These are phyloP conservation scores for Globisporangium echinulatum DNA, from an alignment of 352 stramenopile genomes.

Conservation along the genomic window DNA sequence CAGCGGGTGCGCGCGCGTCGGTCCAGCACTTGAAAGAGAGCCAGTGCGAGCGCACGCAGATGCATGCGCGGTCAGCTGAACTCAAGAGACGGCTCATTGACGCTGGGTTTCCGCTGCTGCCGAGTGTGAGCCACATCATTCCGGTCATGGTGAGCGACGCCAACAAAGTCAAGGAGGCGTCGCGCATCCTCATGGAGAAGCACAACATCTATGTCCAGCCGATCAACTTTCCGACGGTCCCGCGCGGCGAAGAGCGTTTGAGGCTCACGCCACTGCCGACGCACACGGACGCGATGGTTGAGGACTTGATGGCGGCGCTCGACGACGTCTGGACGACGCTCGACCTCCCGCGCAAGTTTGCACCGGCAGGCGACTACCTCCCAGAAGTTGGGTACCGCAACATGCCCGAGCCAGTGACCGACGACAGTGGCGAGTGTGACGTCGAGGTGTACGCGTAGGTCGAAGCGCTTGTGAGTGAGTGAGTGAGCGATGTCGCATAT, in stretches of 20 bases:
- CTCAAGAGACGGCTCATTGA: slow-evolving; percentile 83
- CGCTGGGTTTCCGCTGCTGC: slow-evolving; percentile 78
- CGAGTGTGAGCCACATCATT: slow-evolving; percentile 87
- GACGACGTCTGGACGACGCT: slow-evolving; percentile 86
- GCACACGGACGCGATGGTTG: slow-evolving; percentile 87
- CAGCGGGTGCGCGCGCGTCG: slow-evolving; percentile 71
- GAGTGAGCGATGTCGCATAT: too few species aligned
- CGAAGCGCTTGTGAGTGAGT: too few species aligned
- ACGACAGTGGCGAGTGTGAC: slow-evolving; percentile 20
- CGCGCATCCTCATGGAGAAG: slow-evolving; percentile 87
- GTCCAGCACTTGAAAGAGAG: slow-evolving; percentile 83
- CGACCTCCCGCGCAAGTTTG: slow-evolving; percentile 62
- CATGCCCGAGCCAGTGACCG: slow-evolving; percentile 25
- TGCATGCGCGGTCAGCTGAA: slow-evolving; percentile 81
- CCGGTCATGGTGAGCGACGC: slow-evolving; percentile 86
- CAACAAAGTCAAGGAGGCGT: slow-evolving; percentile 85
- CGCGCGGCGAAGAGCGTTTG: slow-evolving; percentile 84
- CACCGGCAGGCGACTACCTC: slow-evolving; percentile 58
- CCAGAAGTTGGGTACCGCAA: slow-evolving; percentile 81
- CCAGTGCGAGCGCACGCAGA: slow-evolving; percentile 67
- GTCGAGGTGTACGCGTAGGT: slow-evolving; percentile 33
- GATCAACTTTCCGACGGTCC: slow-evolving; percentile 91
- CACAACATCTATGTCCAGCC: slow-evolving; percentile 90
- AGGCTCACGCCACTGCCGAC: slow-evolving; percentile 81
- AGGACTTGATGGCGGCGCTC: slow-evolving; percentile 74